Conservation (phyloP, 345 rosid species). For the Cardamine chenopodiifolia region DNA sequence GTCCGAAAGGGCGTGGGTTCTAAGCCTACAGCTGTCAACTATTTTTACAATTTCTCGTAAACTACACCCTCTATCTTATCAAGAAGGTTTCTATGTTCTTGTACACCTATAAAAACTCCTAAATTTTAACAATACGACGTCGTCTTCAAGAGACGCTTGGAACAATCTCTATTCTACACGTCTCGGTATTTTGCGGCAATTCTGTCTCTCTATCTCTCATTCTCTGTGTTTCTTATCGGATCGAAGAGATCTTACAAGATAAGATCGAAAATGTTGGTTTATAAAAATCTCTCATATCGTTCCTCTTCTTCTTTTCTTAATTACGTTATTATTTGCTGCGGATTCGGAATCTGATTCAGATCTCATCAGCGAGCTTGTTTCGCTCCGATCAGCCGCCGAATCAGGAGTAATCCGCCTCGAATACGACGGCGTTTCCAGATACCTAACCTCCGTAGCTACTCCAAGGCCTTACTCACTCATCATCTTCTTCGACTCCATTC, state of each 20-base stretch:
- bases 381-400: constrained; percentile 63
- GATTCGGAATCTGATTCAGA: constrained; percentile 41
- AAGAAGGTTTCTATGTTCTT: no score
- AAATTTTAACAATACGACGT: not conserved
- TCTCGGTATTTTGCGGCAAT: not conserved
- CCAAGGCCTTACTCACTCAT: constrained; percentile 75
- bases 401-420: constrained; percentile 69
- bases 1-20: constrained; percentile 99
- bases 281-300: not conserved
- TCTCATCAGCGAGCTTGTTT: constrained; percentile 55
- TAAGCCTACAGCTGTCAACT: constrained; percentile 96
- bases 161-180: not conserved
- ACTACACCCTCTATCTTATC: not conserved
- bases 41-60: not conserved
- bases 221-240: not conserved
- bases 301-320: constrained; percentile 35
- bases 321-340: not conserved
- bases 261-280: not conserved
- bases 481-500: constrained; percentile 77
- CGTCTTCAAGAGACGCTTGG: not conserved
- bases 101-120: no score
- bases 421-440: constrained; percentile 60
- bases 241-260: no score
- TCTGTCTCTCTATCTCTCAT: not conserved
- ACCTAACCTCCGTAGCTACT: constrained; percentile 60